Evolutionary conservation across 2,329 filamentous ascomycete species (phyloP).

Genomic region (Alternaria ventricosa): DNA sequence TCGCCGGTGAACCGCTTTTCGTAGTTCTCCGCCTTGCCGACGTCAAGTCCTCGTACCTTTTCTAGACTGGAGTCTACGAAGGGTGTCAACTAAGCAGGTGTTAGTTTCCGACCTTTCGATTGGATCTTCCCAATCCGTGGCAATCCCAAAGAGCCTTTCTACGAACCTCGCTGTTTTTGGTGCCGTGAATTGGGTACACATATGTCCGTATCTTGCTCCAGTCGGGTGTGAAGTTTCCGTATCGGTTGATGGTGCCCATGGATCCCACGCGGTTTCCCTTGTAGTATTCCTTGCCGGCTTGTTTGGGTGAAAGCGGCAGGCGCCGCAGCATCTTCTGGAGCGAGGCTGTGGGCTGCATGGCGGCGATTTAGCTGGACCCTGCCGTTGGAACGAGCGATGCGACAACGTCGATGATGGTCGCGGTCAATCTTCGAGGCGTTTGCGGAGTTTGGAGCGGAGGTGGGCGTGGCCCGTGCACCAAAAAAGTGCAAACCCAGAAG

Average conservation of each 20-base stretch:
- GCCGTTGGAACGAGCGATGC: slow-evolving; percentile 1
- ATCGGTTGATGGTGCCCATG: slow-evolving; percentile 83
- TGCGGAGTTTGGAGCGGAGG: slow-evolving; percentile 27
- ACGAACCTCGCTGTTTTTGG: slow-evolving; percentile 57
- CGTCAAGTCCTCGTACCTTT: slow-evolving; percentile 32
- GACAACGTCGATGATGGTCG: not conserved
- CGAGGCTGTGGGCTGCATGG: slow-evolving; percentile 71
- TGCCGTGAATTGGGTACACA: slow-evolving; percentile 72
- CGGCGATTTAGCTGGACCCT: slow-evolving; percentile 19
- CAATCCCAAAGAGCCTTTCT: not conserved
- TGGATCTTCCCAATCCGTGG: slow-evolving; percentile 2
- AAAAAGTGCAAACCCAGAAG: slow-evolving; percentile 19
- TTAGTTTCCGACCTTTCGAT: not conserved
- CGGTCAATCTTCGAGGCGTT: slow-evolving; percentile 4
- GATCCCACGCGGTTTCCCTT: slow-evolving; percentile 91
- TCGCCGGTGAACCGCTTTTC: slow-evolving; percentile 39
- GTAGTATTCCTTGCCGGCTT: slow-evolving; percentile 93
- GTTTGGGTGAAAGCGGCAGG: slow-evolving; percentile 86
- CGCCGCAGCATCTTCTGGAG: slow-evolving; percentile 76
- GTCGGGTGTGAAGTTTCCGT: slow-evolving; percentile 84
- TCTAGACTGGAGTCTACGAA: slow-evolving; percentile 72
- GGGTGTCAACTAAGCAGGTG: slow-evolving; percentile 70
- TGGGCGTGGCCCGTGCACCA: slow-evolving; percentile 21
- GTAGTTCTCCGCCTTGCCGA: slow-evolving; percentile 21
- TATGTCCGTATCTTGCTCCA: slow-evolving; percentile 90